Evolutionary conservation across 164 flowering plant genomes (phyloP).

Genomic region (Annona squamosa): DNA sequence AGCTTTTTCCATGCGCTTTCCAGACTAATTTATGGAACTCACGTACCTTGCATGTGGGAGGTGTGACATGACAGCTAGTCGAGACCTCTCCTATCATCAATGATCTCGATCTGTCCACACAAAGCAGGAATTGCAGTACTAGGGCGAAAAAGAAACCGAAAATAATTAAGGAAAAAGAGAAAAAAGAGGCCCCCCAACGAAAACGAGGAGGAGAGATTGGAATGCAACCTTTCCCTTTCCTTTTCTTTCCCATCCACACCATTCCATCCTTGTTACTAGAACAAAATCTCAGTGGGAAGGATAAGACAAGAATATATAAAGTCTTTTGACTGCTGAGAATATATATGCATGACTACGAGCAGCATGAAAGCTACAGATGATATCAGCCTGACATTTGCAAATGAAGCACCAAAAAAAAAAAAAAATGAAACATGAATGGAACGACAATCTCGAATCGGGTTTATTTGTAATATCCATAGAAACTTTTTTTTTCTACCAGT

Average conservation of each 20-base stretch:
- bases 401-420: not conserved
- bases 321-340: not conserved
- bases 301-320: not conserved
- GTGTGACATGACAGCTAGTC: not conserved
- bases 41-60: conserved; percentile 12
- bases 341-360: not conserved
- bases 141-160: not conserved
- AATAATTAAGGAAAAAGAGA: too few species aligned
- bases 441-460: conserved; percentile 8
- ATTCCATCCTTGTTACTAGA: not conserved
- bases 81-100: not conserved
- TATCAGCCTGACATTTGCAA: not conserved
- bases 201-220: not conserved
- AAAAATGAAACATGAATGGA: not conserved
- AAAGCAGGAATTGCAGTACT: not conserved
- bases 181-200: not conserved
- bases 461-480: conserved; percentile 10
- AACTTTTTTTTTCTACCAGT: conserved; percentile 5
- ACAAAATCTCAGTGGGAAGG: not conserved
- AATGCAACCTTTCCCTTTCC: not conserved
- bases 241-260: conserved; percentile 1
- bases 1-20: conserved; percentile 14
- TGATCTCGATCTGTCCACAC: not conserved
- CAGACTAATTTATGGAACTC: conserved; percentile 10
- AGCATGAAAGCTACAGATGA: not conserved